A percentile compares a stretch with the other conserved stretches of the same genome.
These are phyloP conservation scores for Pulveroboletus frians DNA, from an alignment of 768 basidiomycete genomes.

Conservation along the genomic window DNA sequence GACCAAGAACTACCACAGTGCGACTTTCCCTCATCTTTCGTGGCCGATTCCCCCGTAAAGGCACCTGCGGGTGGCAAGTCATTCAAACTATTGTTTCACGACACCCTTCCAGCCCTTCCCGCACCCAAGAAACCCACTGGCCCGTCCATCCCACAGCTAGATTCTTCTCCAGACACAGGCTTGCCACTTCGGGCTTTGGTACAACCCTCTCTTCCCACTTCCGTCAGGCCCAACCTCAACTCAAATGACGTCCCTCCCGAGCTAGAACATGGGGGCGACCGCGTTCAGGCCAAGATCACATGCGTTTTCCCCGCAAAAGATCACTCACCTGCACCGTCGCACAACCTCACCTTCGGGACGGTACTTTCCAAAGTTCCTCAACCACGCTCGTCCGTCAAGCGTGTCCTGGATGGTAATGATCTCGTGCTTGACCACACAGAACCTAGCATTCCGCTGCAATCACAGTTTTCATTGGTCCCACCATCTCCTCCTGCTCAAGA, in stretches of 20 bases:
- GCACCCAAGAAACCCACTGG: conserved; percentile 13
- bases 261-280: neutral
- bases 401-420: conserved; percentile 35
- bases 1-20: conserved; percentile 29
- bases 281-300: conserved; percentile 1
- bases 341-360: conserved; percentile 1
- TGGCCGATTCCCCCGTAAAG: conserved; percentile 72
- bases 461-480: conserved; percentile 44
- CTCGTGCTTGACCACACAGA: conserved; percentile 6
- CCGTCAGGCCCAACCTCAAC: conserved; percentile 1
- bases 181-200: neutral
- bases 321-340: neutral
- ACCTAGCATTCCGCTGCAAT: neutral
- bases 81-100: conserved; percentile 67
- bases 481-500: conserved; percentile 61
- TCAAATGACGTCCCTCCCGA: conserved; percentile 1
- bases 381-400: conserved; percentile 39
- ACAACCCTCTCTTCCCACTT: neutral
- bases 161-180: neutral
- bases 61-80: conserved; percentile 48
- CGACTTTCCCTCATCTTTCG: conserved; percentile 42
- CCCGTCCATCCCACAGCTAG: neutral
- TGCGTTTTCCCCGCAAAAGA: conserved; percentile 14
- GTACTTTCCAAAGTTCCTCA: conserved; percentile 3
- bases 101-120: conserved; percentile 31